Evolutionary conservation across 352 stramenopile genomes (phyloP).

Genomic region (Peronospora farinosa): DNA sequence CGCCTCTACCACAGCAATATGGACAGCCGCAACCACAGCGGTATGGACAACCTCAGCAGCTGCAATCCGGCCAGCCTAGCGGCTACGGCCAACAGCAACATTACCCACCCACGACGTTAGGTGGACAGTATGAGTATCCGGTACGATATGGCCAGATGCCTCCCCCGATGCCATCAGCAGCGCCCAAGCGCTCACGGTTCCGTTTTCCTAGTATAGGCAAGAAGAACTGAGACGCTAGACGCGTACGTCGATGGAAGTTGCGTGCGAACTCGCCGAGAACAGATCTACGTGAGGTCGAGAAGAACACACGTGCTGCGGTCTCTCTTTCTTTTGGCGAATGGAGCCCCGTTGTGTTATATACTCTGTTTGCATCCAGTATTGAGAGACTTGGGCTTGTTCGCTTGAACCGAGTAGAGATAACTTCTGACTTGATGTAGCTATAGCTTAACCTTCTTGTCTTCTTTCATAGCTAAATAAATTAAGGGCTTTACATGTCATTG

Average conservation of each 20-base stretch:
- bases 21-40: slow-evolving; percentile 21
- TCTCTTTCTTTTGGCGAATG: slow-evolving; percentile 19
- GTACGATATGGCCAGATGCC: slow-evolving; percentile 44
- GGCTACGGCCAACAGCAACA: slow-evolving; percentile 17
- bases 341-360: slow-evolving; percentile 26
- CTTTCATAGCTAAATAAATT: slow-evolving; percentile 40
- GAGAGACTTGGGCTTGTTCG: slow-evolving; percentile 5
- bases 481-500: slow-evolving; percentile 28
- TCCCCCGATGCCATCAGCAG: slow-evolving; percentile 44
- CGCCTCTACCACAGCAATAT: slow-evolving; percentile 20
- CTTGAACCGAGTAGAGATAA: slow-evolving; percentile 12
- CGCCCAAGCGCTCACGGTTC: slow-evolving; percentile 67
- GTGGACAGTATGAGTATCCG: slow-evolving; percentile 51
- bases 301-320: slow-evolving; percentile 14
- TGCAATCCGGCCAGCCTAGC: not conserved
- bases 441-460: slow-evolving; percentile 27
- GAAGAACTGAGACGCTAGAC: slow-evolving; percentile 52
- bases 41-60: slow-evolving; percentile 10
- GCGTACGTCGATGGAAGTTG: slow-evolving; percentile 10
- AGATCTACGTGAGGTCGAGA: slow-evolving; percentile 11
- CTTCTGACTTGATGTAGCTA: slow-evolving; percentile 21
- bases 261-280: slow-evolving; percentile 14
- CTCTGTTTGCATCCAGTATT: slow-evolving; percentile 18
- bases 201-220: slow-evolving; percentile 58
- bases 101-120: slow-evolving; percentile 29